phyloP scores from a whole-genome alignment of 371 early-diverging fungal species.

The Mortierella sp. region DNA sequence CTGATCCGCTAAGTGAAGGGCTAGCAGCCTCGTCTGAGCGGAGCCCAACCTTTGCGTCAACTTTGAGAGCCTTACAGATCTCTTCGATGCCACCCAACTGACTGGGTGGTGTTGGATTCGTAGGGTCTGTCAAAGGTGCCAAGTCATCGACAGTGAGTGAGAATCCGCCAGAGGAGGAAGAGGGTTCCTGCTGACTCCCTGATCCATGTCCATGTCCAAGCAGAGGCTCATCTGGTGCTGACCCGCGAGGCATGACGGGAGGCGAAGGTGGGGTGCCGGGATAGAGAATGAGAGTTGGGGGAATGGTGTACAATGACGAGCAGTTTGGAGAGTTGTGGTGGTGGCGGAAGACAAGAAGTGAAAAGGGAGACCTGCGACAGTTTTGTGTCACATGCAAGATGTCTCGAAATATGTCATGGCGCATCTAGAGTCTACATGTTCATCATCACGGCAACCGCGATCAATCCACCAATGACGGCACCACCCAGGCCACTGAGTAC shows the following conservation, averaged over 20 bases:
- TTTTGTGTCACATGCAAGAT: no score
- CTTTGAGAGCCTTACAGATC: conserved; percentile 70
- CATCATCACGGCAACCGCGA: conserved; percentile 38
- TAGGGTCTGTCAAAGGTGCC: conserved; percentile 72
- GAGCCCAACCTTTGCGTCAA: conserved; percentile 74
- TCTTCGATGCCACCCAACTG: conserved; percentile 73
- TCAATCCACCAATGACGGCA: conserved; percentile 39
- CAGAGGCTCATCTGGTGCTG: conserved; percentile 31
- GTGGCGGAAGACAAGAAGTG: neutral
- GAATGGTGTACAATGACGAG: no score
- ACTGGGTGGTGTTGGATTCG: conserved; percentile 70
- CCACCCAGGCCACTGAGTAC: conserved; percentile 44
- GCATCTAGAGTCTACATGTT: conserved; percentile 26
- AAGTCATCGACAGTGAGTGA: conserved; percentile 19
- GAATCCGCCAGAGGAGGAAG: conserved; percentile 10
- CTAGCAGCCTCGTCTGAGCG: conserved; percentile 66
- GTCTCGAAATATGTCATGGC: neutral
- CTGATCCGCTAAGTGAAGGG: conserved; percentile 34
- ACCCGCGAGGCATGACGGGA: conserved; percentile 17
- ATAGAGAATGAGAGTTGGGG: no score
- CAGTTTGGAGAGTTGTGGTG: no score
- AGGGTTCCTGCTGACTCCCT: neutral
- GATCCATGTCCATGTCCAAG: conserved; percentile 7
- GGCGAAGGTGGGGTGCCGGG: no score
- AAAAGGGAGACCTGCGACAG: neutral